phyloP scores from a whole-genome alignment of 352 stramenopile genomes.

The Phytopythium chamaehyphon region DNA sequence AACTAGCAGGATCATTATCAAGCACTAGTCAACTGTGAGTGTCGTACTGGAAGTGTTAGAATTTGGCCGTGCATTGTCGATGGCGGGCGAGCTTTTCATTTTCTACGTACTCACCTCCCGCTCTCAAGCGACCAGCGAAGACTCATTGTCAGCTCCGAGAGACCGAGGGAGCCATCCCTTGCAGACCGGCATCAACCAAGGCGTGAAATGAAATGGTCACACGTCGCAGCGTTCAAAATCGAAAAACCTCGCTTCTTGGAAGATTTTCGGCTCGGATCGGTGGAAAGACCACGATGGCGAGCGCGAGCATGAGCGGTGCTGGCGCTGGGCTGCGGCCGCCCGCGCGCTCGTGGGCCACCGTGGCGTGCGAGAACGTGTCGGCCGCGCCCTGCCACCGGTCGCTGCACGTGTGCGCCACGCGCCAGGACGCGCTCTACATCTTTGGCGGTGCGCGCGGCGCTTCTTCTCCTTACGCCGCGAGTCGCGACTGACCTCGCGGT shows the following conservation, averaged over 20 bases:
- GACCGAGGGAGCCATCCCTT: no score
- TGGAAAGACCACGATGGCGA: background rate
- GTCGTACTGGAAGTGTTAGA: conserved; percentile 52
- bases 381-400: conserved; percentile 89
- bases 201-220: no score
- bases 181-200: no score
- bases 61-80: conserved; percentile 55
- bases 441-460: conserved; percentile 68
- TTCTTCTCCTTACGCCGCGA: conserved; percentile 12
- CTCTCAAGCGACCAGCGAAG: conserved; percentile 37
- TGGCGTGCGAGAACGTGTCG: conserved; percentile 79
- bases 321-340: conserved; percentile 24
- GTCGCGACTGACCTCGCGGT: conserved; percentile 9
- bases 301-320: background rate
- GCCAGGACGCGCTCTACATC: conserved; percentile 92
- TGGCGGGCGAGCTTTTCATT: conserved; percentile 40
- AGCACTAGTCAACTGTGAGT: conserved; percentile 21
- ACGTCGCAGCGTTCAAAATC: no score
- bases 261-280: background rate
- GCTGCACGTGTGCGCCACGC: conserved; percentile 90
- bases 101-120: conserved; percentile 44
- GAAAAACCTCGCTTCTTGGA: no score
- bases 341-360: conserved; percentile 63
- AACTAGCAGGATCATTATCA: conserved; percentile 41
- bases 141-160: no score